A percentile compares a stretch with the other conserved stretches of the same genome.
phyloP scores from a whole-genome alignment of 257 asterid species.

The Gardenia jasminoides region DNA sequence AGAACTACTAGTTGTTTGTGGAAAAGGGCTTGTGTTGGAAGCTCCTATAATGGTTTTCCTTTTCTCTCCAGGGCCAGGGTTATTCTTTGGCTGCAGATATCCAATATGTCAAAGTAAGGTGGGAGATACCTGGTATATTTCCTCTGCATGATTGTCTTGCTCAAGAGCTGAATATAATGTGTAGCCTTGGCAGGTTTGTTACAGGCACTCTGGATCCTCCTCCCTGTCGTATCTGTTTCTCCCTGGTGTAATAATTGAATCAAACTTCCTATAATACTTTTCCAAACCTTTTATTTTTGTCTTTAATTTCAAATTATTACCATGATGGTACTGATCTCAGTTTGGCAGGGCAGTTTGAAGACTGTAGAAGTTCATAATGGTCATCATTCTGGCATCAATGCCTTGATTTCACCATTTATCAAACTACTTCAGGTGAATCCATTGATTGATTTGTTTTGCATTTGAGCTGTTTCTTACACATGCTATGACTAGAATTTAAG shows the following conservation, averaged over 20 bases:
- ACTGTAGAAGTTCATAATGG: slow-evolving; percentile 50
- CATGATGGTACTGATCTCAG: slow-evolving; percentile 29
- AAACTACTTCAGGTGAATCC: slow-evolving; percentile 71
- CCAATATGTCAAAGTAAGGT: slow-evolving; percentile 88
- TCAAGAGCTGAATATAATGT: slow-evolving; percentile 70
- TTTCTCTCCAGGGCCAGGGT: slow-evolving; percentile 73
- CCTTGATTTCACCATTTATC: slow-evolving; percentile 76
- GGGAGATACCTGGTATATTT: slow-evolving; percentile 75
- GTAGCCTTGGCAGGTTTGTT: slow-evolving; percentile 79
- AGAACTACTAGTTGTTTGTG: neutral
- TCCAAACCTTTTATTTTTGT: neutral
- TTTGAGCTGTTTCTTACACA: neutral
- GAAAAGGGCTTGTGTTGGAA: neutral
- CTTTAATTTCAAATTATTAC: slow-evolving; percentile 15
- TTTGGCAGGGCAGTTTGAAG: slow-evolving; percentile 67
- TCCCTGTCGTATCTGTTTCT: neutral
- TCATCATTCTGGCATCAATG: slow-evolving; percentile 66
- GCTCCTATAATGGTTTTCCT: neutral
- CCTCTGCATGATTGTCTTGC: slow-evolving; percentile 89
- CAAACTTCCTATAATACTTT: neutral
- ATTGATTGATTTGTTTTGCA: neutral
- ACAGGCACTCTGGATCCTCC: neutral
- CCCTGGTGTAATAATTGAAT: neutral
- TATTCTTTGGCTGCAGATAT: slow-evolving; percentile 90
- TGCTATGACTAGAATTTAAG: neutral